Percentiles rank a stretch among this genome's conserved stretches.
Conservation (phyloP, 495 filamentous ascomycete genomes). For the Aspergillus hancockii region DNA sequence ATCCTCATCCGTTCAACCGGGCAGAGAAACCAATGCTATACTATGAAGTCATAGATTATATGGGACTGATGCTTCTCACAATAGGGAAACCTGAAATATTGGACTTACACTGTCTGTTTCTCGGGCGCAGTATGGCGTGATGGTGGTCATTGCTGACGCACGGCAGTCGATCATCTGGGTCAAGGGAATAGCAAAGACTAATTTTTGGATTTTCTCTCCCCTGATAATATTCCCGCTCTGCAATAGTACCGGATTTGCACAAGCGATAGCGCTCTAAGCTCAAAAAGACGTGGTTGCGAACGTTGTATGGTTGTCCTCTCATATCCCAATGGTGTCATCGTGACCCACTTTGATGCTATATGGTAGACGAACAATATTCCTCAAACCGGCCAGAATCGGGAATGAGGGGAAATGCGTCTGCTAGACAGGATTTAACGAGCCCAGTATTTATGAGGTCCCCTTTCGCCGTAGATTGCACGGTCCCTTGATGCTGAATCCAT, state of each 20-base stretch:
- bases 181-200: not conserved
- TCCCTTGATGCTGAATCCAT: not conserved
- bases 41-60: no score
- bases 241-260: not conserved
- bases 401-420: conserved; percentile 18
- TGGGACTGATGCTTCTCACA: no score
- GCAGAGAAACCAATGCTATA: no score
- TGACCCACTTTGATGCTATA: conserved; percentile 46
- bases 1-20: no score
- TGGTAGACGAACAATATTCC: not conserved
- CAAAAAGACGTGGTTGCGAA: not conserved
- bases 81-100: no score
- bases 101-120: not conserved
- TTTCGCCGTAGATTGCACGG: no score
- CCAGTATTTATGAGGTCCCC: not conserved
- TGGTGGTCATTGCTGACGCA: not conserved
- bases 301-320: not conserved
- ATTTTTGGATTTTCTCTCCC: not conserved
- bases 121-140: conserved; percentile 6
- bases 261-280: not conserved
- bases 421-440: not conserved
- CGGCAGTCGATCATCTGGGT: not conserved
- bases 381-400: not conserved
- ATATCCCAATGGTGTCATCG: conserved; percentile 38
- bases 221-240: not conserved